phyloP scores from a whole-genome alignment of 441 rosid genomes.

The Viola pubescens region DNA sequence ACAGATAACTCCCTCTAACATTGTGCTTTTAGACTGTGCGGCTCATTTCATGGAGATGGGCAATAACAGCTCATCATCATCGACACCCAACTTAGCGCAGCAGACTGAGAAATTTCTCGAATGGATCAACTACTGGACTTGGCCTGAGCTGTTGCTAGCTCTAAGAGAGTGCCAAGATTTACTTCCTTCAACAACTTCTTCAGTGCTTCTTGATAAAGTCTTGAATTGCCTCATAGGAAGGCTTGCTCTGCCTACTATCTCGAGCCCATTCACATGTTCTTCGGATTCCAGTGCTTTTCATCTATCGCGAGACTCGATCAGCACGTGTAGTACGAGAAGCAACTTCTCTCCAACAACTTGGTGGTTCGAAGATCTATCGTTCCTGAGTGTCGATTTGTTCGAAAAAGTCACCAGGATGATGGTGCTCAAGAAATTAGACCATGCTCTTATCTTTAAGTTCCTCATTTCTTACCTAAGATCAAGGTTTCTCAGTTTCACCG shows the following conservation, averaged over 20 bases:
- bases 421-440: conserved; percentile 27
- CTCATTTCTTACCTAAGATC: conserved; percentile 35
- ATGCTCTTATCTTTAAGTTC: conserved; percentile 31
- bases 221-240: conserved; percentile 25
- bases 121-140: conserved; percentile 44
- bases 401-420: conserved; percentile 24
- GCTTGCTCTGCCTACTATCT: conserved; percentile 23
- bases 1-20: conserved; percentile 30
- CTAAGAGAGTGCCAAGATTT: conserved; percentile 39
- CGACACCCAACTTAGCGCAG: conserved; percentile 16
- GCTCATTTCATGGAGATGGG: conserved; percentile 48
- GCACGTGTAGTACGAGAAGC: conserved; percentile 25
- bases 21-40: conserved; percentile 29
- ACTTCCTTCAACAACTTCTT: conserved; percentile 20
- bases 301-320: conserved; percentile 28
- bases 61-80: conserved; percentile 5
- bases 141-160: conserved; percentile 45
- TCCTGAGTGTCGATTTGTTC: conserved; percentile 29
- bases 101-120: conserved; percentile 27
- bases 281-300: conserved; percentile 23
- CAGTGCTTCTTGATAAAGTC: conserved; percentile 27
- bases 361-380: conserved; percentile 47
- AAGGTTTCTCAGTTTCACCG: conserved; percentile 12
- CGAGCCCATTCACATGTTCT: conserved; percentile 28
- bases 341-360: conserved; percentile 19